A percentile compares a stretch with the other conserved stretches of the same genome.
phyloP scores from a whole-genome alignment of 441 rosid species.

The Adansonia madagascariensis region DNA sequence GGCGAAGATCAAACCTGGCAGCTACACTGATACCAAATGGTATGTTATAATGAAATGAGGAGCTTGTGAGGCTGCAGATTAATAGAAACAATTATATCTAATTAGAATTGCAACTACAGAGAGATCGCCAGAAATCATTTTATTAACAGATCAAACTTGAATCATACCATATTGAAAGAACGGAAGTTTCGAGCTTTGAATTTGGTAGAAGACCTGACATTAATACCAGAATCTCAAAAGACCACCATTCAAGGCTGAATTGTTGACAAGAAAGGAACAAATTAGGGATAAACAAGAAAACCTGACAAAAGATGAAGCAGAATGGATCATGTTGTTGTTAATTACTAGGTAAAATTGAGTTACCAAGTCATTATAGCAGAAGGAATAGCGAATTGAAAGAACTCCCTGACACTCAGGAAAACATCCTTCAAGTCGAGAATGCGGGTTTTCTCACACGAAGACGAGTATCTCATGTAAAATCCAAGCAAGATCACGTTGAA shows the following conservation, averaged over 20 bases:
- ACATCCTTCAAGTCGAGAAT: constrained; percentile 22
- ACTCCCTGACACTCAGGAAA: constrained; percentile 28
- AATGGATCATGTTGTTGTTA: not conserved
- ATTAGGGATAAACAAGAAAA: not conserved
- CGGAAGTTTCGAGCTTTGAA: constrained; percentile 41
- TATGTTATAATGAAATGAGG: constrained; percentile 35
- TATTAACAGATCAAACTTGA: not conserved
- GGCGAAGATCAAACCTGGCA: constrained; percentile 31
- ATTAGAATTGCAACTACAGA: not conserved
- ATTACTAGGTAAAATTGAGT: not conserved
- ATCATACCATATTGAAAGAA: constrained; percentile 37
- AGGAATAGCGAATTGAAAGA: constrained; percentile 35
- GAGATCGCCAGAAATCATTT: not conserved
- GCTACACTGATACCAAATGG: constrained; percentile 43
- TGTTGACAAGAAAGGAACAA: not conserved
- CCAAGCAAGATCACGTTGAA: constrained; percentile 36
- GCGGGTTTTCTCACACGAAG: constrained; percentile 35
- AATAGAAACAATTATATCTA: not conserved
- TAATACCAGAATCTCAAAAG: constrained; percentile 34
- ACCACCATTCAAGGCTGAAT: constrained; percentile 43
- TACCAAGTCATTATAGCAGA: constrained; percentile 47
- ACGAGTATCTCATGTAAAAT: constrained; percentile 31
- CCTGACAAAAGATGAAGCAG: not conserved
- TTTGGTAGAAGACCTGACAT: constrained; percentile 38
- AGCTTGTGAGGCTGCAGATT: constrained; percentile 36